Conservation (phyloP, 148 eudicot genomes). For the Amaranthus hypochondriacus region DNA sequence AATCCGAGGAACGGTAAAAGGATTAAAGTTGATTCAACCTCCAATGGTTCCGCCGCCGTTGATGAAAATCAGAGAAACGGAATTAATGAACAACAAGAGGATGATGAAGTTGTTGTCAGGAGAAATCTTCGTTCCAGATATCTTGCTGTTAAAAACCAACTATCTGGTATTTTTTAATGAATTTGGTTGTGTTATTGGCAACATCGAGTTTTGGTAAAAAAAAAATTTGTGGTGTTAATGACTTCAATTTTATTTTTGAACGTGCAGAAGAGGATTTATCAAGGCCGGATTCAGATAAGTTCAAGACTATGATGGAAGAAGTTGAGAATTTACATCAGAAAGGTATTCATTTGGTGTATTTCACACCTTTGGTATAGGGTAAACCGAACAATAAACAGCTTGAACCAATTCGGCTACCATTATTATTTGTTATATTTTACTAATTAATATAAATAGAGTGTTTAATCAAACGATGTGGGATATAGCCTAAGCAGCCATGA, state of each 20-base stretch:
- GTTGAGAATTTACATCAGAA: constrained; percentile 76
- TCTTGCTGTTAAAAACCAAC: constrained; percentile 60
- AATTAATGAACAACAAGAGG: constrained; percentile 14
- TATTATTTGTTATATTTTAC: no score
- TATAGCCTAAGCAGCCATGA: no score
- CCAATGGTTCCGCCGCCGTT: not conserved
- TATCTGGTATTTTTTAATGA: constrained; percentile 40
- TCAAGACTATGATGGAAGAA: constrained; percentile 52
- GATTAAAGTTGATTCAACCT: constrained; percentile 5
- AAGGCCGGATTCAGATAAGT: constrained; percentile 50
- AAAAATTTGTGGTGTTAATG: not conserved
- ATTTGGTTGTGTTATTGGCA: not conserved
- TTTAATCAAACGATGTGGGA: no score
- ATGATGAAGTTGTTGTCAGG: constrained; percentile 37
- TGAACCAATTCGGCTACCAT: not conserved
- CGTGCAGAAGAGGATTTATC: constrained; percentile 59
- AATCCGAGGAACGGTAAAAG: not conserved
- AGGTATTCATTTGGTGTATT: constrained; percentile 32
- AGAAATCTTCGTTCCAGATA: constrained; percentile 69
- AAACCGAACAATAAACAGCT: not conserved
- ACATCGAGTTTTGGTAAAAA: no score
- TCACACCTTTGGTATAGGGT: not conserved
- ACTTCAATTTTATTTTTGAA: constrained; percentile 22
- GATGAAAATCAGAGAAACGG: not conserved
- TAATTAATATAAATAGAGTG: no score